A percentile compares a stretch with the other conserved stretches of the same genome.
Conservation (phyloP, 768 basidiomycete species). For the Amanita exitialis region DNA sequence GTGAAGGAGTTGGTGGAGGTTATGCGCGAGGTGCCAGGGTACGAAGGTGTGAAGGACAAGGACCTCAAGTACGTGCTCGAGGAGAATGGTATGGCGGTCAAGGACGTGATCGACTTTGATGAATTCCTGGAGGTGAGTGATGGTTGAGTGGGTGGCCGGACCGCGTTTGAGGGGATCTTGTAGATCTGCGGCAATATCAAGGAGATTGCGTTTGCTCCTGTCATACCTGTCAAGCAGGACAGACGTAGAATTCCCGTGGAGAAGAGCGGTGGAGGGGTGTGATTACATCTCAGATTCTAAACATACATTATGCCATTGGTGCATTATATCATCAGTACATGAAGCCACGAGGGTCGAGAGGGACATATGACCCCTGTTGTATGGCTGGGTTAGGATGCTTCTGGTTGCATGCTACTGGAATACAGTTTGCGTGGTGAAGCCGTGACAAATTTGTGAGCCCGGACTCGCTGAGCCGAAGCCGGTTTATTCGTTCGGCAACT, state of each 20-base stretch:
- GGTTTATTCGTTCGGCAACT: too few relatives aligned
- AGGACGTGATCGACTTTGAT: slow-evolving; percentile 59
- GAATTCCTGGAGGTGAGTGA: slow-evolving; percentile 77
- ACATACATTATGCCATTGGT: neutral
- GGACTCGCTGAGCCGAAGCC: too few relatives aligned
- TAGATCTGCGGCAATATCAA: slow-evolving; percentile 70
- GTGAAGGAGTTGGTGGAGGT: slow-evolving; percentile 27
- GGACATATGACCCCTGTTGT: too few relatives aligned
- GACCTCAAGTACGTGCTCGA: slow-evolving; percentile 70
- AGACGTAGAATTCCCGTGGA: slow-evolving; percentile 40
- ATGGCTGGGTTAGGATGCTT: too few relatives aligned
- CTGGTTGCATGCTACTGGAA: too few relatives aligned
- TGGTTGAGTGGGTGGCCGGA: neutral
- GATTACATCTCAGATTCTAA: slow-evolving; percentile 6
- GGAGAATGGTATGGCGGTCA: slow-evolving; percentile 57
- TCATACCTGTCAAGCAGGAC: slow-evolving; percentile 11
- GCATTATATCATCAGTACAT: neutral
- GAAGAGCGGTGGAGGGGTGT: slow-evolving; percentile 47
- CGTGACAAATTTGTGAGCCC: too few relatives aligned
- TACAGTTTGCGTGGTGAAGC: too few relatives aligned
- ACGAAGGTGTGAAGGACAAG: slow-evolving; percentile 47
- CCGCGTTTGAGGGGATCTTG: neutral
- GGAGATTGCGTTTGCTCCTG: slow-evolving; percentile 44
- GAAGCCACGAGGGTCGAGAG: too few relatives aligned
- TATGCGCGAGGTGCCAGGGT: slow-evolving; percentile 40